Base-by-base conservation (phyloP, 805 yeast genomes). In the Yarrowia porcina region DNA sequence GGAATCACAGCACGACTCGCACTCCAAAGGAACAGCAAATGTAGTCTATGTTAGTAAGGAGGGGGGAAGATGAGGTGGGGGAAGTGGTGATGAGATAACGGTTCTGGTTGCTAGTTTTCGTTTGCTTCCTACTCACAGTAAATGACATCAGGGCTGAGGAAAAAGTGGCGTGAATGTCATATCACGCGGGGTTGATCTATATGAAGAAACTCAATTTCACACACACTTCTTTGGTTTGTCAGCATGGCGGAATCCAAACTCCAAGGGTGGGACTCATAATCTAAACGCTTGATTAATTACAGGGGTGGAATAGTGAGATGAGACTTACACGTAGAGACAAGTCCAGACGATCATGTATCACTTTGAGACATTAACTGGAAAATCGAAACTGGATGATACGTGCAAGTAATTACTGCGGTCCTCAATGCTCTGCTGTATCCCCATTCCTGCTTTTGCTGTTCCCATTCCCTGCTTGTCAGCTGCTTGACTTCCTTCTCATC, bases 11-110 rank as follows among this genome's bases (percentile, higher is more conserved):
- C 97, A 90, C 11, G 82, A 76, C 32, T 85, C 77, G 71, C 97
- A 93, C 65, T 86, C 86, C 82, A 93, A 77, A 7, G 94, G 91
- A 61, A 91, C 94, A 12, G 94, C 92, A 73, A 89, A 91, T 8
- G 88, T 90, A 4, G 93, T 83, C 77, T 88, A 6, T 13, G 41
- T 42, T 42, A 42, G 54, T 33, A 9, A n/a, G n/a, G n/a, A n/a
- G n/a, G n/a, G n/a, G n/a, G n/a, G n/a, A n/a, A n/a, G n/a, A n/a
- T n/a, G n/a, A n/a, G n/a, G n/a, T n/a, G n/a, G n/a, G n/a, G n/a
- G n/a, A n/a, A n/a, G n/a, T n/a, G n/a, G n/a, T n/a, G n/a, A n/a
- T n/a, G n/a, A n/a, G n/a, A n/a, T n/a, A n/a, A 15, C 13, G 30
- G 9, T 10, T 13, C 20, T 18, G 13, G 6, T 67, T 66, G n/a